Percentiles rank a stretch among this genome's conserved stretches.
These are phyloP conservation scores for Colletotrichum eremochloae DNA, from an alignment of 2,329 filamentous ascomycete species.

Conservation along the genomic window DNA sequence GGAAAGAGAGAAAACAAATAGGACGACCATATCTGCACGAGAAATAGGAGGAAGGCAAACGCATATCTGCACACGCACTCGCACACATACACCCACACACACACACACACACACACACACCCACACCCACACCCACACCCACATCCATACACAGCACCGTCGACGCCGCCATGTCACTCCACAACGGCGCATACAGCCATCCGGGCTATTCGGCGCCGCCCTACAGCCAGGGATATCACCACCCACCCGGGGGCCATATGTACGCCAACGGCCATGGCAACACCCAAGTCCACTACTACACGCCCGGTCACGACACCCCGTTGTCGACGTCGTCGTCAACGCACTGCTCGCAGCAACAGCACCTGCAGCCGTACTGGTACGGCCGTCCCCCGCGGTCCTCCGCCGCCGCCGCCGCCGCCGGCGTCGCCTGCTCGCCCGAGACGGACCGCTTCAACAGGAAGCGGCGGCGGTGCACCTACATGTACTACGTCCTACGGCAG, in stretches of 20 bases:
- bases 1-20: neutral
- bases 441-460: conserved; percentile 38
- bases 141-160: neutral
- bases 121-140: neutral
- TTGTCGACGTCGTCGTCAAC: conserved; percentile 7
- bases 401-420: neutral
- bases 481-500: conserved; percentile 53
- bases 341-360: neutral
- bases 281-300: conserved; percentile 33
- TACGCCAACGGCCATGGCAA: conserved; percentile 18
- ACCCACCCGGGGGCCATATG: conserved; percentile 34
- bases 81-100: neutral
- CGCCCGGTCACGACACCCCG: conserved; percentile 19
- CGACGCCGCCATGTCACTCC: conserved; percentile 31
- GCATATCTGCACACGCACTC: too few species aligned
- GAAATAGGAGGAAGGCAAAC: neutral
- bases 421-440: conserved; percentile 21
- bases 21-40: neutral
- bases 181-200: conserved; percentile 37
- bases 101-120: neutral
- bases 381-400: conserved; percentile 18
- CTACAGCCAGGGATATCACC: conserved; percentile 38
- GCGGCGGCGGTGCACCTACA: conserved; percentile 50
- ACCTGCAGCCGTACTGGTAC: conserved; percentile 29
- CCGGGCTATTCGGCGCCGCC: conserved; percentile 35